Conservation (phyloP, 441 rosid species). For the Cnidoscolus chayamansa region DNA sequence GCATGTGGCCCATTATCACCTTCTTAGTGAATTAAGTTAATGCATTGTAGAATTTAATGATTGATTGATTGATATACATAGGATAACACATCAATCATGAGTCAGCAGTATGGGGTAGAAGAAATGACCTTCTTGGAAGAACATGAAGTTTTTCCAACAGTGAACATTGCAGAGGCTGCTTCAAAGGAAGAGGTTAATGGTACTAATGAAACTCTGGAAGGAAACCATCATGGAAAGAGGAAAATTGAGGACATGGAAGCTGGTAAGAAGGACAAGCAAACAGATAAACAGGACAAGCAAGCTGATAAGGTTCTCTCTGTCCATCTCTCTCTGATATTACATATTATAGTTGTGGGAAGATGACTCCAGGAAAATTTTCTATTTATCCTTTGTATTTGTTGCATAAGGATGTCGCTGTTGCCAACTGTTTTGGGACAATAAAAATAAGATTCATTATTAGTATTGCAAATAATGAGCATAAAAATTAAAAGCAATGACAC, state of each 20-base stretch:
- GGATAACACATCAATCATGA: constrained; percentile 41
- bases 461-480: background rate
- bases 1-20: background rate
- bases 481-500: background rate
- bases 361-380: background rate
- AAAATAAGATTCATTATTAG: background rate
- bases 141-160: constrained; percentile 65
- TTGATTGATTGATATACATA: constrained; percentile 26
- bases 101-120: constrained; percentile 53
- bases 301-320: constrained; percentile 42
- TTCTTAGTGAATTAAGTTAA: background rate
- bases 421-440: background rate
- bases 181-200: constrained; percentile 40
- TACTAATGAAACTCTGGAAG: constrained; percentile 38
- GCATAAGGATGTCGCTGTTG: background rate
- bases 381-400: background rate
- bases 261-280: constrained; percentile 17
- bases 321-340: background rate
- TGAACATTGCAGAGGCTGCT: constrained; percentile 36
- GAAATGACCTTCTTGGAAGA: constrained; percentile 81
- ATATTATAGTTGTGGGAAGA: background rate
- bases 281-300: constrained; percentile 21
- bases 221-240: constrained; percentile 57
- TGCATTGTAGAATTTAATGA: background rate
- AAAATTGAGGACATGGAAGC: constrained; percentile 39